These are phyloP conservation scores for Macrophomina phaseolina DNA, from an alignment of 2,329 filamentous ascomycete genomes.

Conservation along the genomic window DNA sequence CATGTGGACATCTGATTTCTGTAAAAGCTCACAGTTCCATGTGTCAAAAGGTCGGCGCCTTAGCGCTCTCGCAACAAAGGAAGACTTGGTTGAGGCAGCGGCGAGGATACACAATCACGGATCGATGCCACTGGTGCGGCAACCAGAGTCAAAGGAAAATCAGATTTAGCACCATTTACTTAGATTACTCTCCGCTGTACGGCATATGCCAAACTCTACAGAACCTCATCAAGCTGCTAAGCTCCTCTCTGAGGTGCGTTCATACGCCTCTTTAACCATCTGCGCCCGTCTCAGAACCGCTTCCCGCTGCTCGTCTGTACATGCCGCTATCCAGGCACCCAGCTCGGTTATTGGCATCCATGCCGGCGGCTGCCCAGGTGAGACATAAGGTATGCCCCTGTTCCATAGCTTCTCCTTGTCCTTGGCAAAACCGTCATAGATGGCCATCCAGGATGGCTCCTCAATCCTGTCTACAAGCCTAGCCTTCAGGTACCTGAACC, in stretches of 20 bases:
- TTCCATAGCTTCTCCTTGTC: neutral
- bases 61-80: neutral
- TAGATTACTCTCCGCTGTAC: neutral
- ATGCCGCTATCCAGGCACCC: neutral
- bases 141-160: neutral
- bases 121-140: neutral
- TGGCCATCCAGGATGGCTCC: constrained; percentile 1
- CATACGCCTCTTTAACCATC: neutral
- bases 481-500: neutral
- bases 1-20: neutral
- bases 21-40: neutral
- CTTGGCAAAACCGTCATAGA: neutral
- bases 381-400: neutral
- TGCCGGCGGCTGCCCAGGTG: neutral
- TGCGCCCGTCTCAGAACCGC: neutral
- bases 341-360: neutral
- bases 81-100: neutral
- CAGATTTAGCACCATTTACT: neutral
- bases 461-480: neutral
- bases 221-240: neutral
- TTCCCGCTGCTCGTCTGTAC: neutral
- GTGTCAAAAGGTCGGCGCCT: neutral
- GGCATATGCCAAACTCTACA: neutral
- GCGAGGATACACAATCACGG: neutral
- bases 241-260: neutral